These are phyloP conservation scores for Moringa oleifera DNA, from an alignment of 345 rosid genomes.

Conservation along the genomic window DNA sequence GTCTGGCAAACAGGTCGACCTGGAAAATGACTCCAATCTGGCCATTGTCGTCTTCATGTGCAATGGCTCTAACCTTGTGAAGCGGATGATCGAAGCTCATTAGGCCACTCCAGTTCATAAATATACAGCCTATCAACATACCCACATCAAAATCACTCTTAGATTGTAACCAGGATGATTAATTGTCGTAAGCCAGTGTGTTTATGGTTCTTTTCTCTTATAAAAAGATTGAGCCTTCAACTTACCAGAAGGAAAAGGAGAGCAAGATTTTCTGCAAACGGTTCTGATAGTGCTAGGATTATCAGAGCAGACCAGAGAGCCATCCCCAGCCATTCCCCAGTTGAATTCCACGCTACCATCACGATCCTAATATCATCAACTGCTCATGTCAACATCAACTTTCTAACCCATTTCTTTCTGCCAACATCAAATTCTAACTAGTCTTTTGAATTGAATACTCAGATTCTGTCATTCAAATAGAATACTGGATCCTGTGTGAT, in stretches of 20 bases:
- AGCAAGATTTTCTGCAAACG: constrained; percentile 56
- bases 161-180: no score
- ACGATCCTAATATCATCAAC: constrained; percentile 18
- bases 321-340: constrained; percentile 52
- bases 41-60: constrained; percentile 33
- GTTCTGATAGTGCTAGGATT: constrained; percentile 38
- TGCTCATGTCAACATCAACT: no score
- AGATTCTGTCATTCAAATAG: no score
- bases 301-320: constrained; percentile 43
- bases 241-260: constrained; percentile 51
- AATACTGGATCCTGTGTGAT: no score
- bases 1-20: constrained; percentile 34
- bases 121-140: constrained; percentile 20
- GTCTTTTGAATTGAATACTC: no score
- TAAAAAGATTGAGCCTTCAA: neutral
- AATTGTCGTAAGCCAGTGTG: no score
- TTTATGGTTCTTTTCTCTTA: neutral
- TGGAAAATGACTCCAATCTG: constrained; percentile 35
- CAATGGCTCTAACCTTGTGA: constrained; percentile 36
- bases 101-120: constrained; percentile 30
- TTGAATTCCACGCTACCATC: constrained; percentile 38
- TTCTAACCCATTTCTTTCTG: no score
- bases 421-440: no score
- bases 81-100: constrained; percentile 50
- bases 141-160: neutral